Conservation (phyloP, 2,329 filamentous ascomycete species). For the Dothideomycetidae sp. region DNA sequence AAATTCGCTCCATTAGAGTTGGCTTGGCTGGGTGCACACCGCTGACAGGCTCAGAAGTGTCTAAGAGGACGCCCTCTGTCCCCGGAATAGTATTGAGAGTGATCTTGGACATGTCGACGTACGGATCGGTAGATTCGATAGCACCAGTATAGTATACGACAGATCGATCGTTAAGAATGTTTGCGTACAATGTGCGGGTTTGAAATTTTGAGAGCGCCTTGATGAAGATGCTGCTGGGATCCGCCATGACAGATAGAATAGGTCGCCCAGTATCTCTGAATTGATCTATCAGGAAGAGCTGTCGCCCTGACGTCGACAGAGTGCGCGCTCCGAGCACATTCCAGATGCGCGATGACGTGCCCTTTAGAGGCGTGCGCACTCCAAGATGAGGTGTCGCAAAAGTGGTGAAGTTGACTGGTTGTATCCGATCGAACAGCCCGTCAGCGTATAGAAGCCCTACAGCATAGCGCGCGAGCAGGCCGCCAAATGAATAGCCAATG, state of each 20-base stretch:
- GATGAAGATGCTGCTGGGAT: conserved; percentile 75
- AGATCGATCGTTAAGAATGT: conserved; percentile 72
- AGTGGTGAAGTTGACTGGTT: conserved; percentile 85
- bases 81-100: conserved; percentile 59
- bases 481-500: conserved; percentile 79
- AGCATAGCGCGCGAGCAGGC: conserved; percentile 72
- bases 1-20: conserved; percentile 14
- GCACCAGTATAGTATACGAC: conserved; percentile 72
- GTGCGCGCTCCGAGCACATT: conserved; percentile 75
- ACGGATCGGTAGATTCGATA: conserved; percentile 68
- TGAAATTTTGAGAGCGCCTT: conserved; percentile 62
- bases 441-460: conserved; percentile 71
- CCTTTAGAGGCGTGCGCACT: conserved; percentile 30
- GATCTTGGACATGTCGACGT: conserved; percentile 49
- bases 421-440: conserved; percentile 62
- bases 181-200: conserved; percentile 65
- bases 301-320: conserved; percentile 67
- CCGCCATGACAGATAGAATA: conserved; percentile 66
- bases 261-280: conserved; percentile 75
- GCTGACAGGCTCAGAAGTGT: conserved; percentile 48
- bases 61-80: conserved; percentile 62
- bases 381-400: conserved; percentile 68
- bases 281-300: conserved; percentile 74
- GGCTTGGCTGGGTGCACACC: conserved; percentile 23
- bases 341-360: conserved; percentile 34